These are phyloP conservation scores for Chlorella sp. DNA, from an alignment of 139 green algal species.

Conservation along the genomic window DNA sequence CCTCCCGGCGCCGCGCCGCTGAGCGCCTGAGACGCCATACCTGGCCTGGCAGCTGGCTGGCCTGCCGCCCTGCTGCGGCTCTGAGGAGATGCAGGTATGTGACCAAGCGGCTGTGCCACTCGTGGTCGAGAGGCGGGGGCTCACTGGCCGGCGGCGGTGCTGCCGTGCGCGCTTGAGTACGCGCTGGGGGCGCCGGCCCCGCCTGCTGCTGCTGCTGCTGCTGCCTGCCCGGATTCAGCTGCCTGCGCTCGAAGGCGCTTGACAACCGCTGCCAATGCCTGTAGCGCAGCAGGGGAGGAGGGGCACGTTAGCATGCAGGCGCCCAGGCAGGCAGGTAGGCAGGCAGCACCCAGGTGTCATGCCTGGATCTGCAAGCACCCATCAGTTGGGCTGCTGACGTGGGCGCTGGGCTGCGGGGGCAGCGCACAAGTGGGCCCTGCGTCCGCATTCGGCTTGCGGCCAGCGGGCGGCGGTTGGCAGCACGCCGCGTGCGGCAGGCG, in stretches of 20 bases:
- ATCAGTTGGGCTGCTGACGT: background rate
- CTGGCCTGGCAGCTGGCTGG: background rate
- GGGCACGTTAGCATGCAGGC: background rate
- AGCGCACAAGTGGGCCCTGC: too few species aligned
- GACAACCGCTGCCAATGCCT: constrained; percentile 78
- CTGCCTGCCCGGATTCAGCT: constrained; percentile 23
- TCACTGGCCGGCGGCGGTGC: background rate
- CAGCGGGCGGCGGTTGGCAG: background rate
- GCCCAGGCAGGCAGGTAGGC: background rate
- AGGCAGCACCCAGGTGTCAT: background rate
- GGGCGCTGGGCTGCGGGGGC: background rate
- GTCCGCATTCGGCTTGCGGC: background rate
- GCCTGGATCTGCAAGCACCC: too few species aligned
- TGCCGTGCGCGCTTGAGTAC: background rate
- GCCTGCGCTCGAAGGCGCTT: constrained; percentile 71
- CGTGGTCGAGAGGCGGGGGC: background rate
- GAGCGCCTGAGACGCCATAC: constrained; percentile 19
- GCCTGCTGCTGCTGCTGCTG: constrained; percentile 5
- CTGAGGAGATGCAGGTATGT: background rate
- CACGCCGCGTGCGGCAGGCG: background rate
- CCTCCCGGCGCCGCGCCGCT: constrained; percentile 8
- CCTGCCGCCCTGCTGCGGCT: background rate
- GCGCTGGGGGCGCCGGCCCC: background rate
- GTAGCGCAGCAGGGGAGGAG: background rate
- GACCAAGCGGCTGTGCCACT: background rate